Conservation (phyloP, 75 land plant genomes). For the Sequoia sempervirens region DNA sequence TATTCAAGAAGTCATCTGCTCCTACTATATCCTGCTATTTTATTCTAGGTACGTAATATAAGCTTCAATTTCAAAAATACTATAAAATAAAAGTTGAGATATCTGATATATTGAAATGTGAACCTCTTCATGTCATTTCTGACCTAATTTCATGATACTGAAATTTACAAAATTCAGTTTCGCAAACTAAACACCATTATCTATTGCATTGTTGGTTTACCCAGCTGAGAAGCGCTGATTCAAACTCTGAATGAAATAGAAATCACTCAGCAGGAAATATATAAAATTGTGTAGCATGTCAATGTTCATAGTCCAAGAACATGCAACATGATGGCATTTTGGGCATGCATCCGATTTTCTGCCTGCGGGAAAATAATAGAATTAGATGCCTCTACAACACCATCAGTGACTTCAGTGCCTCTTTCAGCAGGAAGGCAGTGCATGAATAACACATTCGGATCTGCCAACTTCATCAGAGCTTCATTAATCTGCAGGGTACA, state of each 20-base stretch:
- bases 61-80: neutral
- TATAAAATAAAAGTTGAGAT: neutral
- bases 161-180: neutral
- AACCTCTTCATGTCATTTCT: neutral
- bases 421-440: constrained; percentile 98
- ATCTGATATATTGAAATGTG: neutral
- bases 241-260: neutral
- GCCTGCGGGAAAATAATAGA: constrained; percentile 96
- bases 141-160: neutral
- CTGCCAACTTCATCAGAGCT: constrained; percentile 78
- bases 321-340: constrained; percentile 94
- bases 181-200: neutral
- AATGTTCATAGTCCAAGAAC: constrained; percentile 55
- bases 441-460: constrained; percentile 93
- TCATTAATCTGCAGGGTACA: constrained; percentile 73
- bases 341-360: constrained; percentile 99
- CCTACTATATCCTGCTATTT: neutral
- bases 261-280: neutral
- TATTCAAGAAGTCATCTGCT: neutral
- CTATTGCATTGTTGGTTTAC: neutral
- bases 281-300: neutral
- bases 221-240: neutral
- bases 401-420: constrained; percentile 91
- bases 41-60: neutral
- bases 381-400: constrained; percentile 84